Percentiles rank a stretch among this genome's conserved stretches.
Conservation (phyloP, 208 protist genomes). For the Leishmania amazonensis region DNA sequence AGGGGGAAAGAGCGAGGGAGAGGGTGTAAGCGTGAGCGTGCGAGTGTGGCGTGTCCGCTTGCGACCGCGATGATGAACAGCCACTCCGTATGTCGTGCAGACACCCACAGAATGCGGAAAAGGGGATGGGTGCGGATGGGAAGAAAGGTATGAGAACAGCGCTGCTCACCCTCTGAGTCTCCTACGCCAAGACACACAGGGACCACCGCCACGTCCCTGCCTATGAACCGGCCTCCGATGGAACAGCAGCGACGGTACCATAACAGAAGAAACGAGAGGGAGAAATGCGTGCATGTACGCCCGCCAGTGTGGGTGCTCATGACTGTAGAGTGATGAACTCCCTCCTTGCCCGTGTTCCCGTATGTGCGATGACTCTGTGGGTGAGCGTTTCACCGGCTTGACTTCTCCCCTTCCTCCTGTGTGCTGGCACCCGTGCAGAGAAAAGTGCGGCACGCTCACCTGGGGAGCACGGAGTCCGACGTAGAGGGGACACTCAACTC, state of each 20-base stretch:
- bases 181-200: not conserved
- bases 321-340: not conserved
- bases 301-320: not conserved
- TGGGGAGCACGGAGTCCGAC: constrained; percentile 25
- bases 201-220: not conserved
- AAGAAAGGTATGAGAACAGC: not conserved
- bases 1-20: not conserved
- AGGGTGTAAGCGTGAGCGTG: not conserved
- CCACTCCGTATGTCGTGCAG: not conserved
- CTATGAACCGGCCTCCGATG: not conserved
- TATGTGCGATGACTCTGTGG: not conserved
- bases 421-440: not conserved
- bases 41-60: not conserved
- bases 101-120: not conserved
- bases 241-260: not conserved
- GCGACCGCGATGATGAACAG: not conserved
- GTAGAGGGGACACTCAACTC: constrained; percentile 21
- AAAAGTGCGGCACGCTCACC: not conserved
- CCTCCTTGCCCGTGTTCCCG: not conserved
- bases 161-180: not conserved
- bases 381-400: not conserved
- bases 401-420: not conserved
- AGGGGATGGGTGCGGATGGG: not conserved
- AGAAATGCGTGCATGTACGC: not conserved
- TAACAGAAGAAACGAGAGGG: not conserved